A percentile compares a stretch with the other conserved stretches of the same genome.
Evolutionary conservation across 768 basidiomycete species (phyloP).

Genomic region (Leucocoprinus birnbaumii): DNA sequence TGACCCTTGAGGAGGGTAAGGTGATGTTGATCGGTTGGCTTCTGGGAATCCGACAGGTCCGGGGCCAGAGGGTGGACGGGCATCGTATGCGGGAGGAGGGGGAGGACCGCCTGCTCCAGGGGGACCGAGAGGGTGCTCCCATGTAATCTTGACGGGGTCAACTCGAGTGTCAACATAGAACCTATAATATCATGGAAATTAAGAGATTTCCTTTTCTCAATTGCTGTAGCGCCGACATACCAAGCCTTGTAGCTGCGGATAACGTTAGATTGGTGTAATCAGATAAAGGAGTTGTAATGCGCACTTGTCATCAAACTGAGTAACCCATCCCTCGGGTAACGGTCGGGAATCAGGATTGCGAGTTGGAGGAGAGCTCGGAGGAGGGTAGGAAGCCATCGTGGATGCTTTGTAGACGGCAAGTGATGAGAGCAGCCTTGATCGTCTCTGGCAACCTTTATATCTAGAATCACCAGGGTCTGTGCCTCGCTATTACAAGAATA

Average conservation of each 20-base stretch:
- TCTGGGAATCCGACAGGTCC: slow-evolving; percentile 14
- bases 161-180: slow-evolving; percentile 73
- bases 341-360: slow-evolving; percentile 55
- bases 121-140: slow-evolving; percentile 68
- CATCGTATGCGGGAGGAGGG: slow-evolving; percentile 30
- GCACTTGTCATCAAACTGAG: slow-evolving; percentile 66
- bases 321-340: slow-evolving; percentile 66
- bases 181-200: slow-evolving; percentile 35
- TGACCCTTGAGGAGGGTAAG: not conserved
- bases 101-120: slow-evolving; percentile 28
- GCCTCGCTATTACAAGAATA: too few relatives aligned
- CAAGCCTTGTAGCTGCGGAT: slow-evolving; percentile 52
- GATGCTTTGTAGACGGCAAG: slow-evolving; percentile 9
- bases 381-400: slow-evolving; percentile 11
- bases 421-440: not conserved
- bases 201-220: not conserved
- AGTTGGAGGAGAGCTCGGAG: slow-evolving; percentile 41
- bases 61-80: not conserved
- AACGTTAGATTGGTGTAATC: slow-evolving; percentile 11
- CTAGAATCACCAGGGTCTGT: not conserved
- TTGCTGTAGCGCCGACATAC: slow-evolving; percentile 32
- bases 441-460: slow-evolving; percentile 3
- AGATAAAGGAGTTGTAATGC: slow-evolving; percentile 26
- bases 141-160: slow-evolving; percentile 61
- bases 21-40: slow-evolving; percentile 10